Evolutionary conservation across 164 flowering plant species (phyloP).

Genomic region (Berberis vulgaris): DNA sequence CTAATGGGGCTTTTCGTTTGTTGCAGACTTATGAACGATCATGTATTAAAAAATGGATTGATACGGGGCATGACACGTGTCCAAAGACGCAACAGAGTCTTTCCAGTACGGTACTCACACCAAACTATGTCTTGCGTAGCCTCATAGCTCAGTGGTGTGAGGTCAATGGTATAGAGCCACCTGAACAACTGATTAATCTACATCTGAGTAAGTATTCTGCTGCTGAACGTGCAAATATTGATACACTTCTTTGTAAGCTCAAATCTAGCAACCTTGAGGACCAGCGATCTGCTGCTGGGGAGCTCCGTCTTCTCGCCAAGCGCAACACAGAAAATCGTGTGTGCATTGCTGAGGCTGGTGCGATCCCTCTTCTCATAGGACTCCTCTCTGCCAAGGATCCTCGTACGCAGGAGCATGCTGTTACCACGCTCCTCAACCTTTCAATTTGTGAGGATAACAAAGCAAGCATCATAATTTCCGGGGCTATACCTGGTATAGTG

Average conservation of each 20-base stretch:
- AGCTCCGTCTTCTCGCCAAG: slow-evolving; percentile 93
- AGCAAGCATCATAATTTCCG: slow-evolving; percentile 53
- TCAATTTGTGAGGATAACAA: slow-evolving; percentile 93
- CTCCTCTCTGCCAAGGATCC: slow-evolving; percentile 71
- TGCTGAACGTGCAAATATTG: slow-evolving; percentile 62
- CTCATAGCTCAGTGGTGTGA: slow-evolving; percentile 97
- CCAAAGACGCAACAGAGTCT: slow-evolving; percentile 91
- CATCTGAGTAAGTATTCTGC: slow-evolving; percentile 45
- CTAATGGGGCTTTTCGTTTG: background rate
- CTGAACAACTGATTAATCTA: slow-evolving; percentile 54
- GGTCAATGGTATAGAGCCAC: slow-evolving; percentile 79
- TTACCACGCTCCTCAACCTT: slow-evolving; percentile 90
- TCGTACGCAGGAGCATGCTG: slow-evolving; percentile 92
- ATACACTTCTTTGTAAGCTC: slow-evolving; percentile 59
- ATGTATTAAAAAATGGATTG: slow-evolving; percentile 90
- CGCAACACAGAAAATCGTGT: slow-evolving; percentile 90
- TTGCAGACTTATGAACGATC: slow-evolving; percentile 85
- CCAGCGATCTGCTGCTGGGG: slow-evolving; percentile 82
- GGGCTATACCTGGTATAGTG: slow-evolving; percentile 86
- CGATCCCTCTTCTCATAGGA: slow-evolving; percentile 70
- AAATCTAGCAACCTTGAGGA: slow-evolving; percentile 59
- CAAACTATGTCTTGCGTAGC: slow-evolving; percentile 89
- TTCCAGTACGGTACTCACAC: slow-evolving; percentile 51
- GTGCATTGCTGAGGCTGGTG: slow-evolving; percentile 94
- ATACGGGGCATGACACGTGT: slow-evolving; percentile 83